phyloP scores from a whole-genome alignment of 768 basidiomycete genomes.

The Mycena galopus region DNA sequence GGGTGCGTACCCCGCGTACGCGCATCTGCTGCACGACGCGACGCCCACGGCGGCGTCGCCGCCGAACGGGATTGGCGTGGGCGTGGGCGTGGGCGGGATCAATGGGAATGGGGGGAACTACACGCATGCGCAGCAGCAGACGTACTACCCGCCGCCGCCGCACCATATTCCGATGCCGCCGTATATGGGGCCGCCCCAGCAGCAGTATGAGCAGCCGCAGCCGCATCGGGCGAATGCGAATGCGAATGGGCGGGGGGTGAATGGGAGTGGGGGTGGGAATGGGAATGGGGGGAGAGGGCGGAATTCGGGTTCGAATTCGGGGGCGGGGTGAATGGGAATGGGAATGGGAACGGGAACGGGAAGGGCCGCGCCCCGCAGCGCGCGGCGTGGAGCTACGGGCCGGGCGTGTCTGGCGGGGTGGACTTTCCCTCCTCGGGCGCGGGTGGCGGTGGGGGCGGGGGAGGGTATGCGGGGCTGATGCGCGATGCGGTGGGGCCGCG shows the following conservation, averaged over 20 bases:
- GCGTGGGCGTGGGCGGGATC: not conserved
- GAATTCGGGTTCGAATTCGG: no score
- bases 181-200: slow-evolving; percentile 31
- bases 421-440: slow-evolving; percentile 30
- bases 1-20: not conserved
- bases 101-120: slow-evolving; percentile 4
- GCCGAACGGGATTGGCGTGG: slow-evolving; percentile 1
- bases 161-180: slow-evolving; percentile 21
- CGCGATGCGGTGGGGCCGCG: slow-evolving; percentile 33
- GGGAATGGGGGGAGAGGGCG: slow-evolving; percentile 36
- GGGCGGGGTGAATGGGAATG: slow-evolving; percentile 44
- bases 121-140: not conserved
- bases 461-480: slow-evolving; percentile 6
- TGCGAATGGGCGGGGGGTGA: slow-evolving; percentile 18
- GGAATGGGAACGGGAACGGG: slow-evolving; percentile 37
- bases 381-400: slow-evolving; percentile 79
- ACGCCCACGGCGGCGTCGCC: slow-evolving; percentile 25
- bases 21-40: slow-evolving; percentile 10
- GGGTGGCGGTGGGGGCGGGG: not conserved
- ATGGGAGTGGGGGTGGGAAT: slow-evolving; percentile 9
- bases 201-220: not conserved
- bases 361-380: slow-evolving; percentile 52
- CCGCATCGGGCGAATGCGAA: not conserved
- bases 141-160: slow-evolving; percentile 28
- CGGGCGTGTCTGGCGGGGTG: slow-evolving; percentile 56